These are phyloP conservation scores for Melastoma malabathricum DNA, from an alignment of 345 rosid species.

Conservation along the genomic window DNA sequence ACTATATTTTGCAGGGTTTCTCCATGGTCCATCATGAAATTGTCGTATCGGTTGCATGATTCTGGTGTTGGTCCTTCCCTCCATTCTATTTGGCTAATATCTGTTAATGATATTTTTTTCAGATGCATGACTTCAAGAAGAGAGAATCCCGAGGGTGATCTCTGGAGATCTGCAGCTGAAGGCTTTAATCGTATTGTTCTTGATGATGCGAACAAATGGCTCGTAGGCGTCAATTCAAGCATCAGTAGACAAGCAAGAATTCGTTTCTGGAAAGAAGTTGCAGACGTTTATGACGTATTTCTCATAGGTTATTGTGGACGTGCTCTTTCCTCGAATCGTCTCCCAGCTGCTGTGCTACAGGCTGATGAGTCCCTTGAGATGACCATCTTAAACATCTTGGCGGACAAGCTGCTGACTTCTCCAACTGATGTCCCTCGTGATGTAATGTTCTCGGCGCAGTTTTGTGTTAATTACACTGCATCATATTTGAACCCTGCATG, in stretches of 20 bases:
- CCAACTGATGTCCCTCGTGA: conserved; percentile 70
- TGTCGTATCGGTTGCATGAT: too few species aligned
- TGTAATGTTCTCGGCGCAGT: conserved; percentile 23
- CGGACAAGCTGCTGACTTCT: conserved; percentile 61
- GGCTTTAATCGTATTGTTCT: conserved; percentile 72
- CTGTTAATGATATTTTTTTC: conserved; percentile 6
- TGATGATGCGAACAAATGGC: conserved; percentile 41
- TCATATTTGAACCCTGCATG: neutral
- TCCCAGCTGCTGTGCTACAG: conserved; percentile 35
- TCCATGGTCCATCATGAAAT: too few species aligned
- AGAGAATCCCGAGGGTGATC: conserved; percentile 86
- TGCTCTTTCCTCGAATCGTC: conserved; percentile 69
- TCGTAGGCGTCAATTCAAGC: conserved; percentile 30
- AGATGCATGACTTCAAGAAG: conserved; percentile 96
- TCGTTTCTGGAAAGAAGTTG: conserved; percentile 91
- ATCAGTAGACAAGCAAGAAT: conserved; percentile 49
- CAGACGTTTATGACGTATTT: conserved; percentile 88
- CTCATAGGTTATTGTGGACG: conserved; percentile 94
- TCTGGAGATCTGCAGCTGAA: conserved; percentile 84
- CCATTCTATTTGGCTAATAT: too few species aligned
- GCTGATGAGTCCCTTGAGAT: conserved; percentile 88
- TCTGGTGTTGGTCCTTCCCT: too few species aligned
- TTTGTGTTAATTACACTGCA: neutral
- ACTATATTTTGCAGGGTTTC: too few species aligned
- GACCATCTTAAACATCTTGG: conserved; percentile 55